phyloP scores from a whole-genome alignment of 768 basidiomycete species.

The Agaricus sinodeliciosus region DNA sequence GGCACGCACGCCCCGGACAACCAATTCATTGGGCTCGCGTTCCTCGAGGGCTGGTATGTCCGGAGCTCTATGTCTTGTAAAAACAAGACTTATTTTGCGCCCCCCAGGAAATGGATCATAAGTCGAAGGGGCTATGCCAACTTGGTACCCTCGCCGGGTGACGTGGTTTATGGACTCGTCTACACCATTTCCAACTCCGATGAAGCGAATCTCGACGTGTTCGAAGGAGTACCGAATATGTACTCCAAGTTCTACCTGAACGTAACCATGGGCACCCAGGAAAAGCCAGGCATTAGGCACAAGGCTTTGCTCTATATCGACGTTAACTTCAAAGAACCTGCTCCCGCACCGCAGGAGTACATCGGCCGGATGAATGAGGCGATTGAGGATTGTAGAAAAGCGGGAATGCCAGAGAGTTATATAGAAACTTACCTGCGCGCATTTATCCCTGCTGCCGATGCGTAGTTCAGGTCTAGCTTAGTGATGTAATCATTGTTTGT shows the following conservation, averaged over 20 bases:
- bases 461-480: no score
- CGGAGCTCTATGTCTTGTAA: neutral
- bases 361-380: constrained; percentile 38
- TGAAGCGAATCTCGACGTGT: constrained; percentile 33
- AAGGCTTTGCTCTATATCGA: constrained; percentile 37
- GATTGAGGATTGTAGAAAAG: constrained; percentile 31
- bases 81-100: neutral
- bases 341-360: constrained; percentile 33
- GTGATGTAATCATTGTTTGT: constrained; percentile 8
- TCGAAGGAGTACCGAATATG: constrained; percentile 29
- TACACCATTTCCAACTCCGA: constrained; percentile 33
- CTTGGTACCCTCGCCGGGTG: constrained; percentile 31
- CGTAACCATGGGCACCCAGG: constrained; percentile 15
- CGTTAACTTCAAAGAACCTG: constrained; percentile 21
- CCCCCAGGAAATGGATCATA: constrained; percentile 31
- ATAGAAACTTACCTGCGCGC: constrained; percentile 36
- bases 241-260: constrained; percentile 30
- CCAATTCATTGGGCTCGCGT: neutral
- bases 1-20: neutral
- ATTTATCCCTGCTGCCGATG: constrained; percentile 25
- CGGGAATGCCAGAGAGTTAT: constrained; percentile 34
- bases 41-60: neutral
- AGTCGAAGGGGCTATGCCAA: constrained; percentile 38
- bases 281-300: neutral
- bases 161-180: constrained; percentile 35